Evolutionary conservation across 768 basidiomycete genomes (phyloP).

Genomic region (Lentinula sp.): DNA sequence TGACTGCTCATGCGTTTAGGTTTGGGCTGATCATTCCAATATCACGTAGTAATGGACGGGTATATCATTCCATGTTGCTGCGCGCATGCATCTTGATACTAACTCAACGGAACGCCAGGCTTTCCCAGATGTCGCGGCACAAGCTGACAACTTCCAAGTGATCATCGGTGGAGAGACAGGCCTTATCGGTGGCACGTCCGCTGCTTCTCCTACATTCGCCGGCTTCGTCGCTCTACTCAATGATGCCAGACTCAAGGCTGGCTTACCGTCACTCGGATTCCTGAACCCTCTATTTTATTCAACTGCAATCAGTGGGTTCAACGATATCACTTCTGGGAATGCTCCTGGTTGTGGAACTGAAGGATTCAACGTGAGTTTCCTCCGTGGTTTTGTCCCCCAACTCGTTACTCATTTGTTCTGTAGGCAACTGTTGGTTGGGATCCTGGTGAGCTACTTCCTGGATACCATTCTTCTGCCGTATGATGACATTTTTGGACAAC

Average conservation of each 20-base stretch:
- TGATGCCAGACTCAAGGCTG: conserved; percentile 18
- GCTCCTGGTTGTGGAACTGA: conserved; percentile 41
- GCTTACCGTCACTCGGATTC: conserved; percentile 14
- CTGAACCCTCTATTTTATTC: conserved; percentile 18
- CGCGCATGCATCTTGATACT: neutral
- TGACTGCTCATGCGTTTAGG: neutral
- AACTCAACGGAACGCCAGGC: neutral
- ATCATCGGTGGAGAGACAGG: neutral
- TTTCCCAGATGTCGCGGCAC: conserved; percentile 2
- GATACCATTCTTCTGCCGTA: neutral
- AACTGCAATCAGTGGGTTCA: conserved; percentile 12
- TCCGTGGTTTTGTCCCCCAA: neutral
- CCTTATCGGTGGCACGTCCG: conserved; percentile 10
- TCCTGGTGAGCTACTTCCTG: conserved; percentile 10
- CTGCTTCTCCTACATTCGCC: conserved; percentile 19
- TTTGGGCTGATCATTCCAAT: neutral
- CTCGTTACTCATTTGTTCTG: neutral
- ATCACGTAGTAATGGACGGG: neutral
- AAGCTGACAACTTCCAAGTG: conserved; percentile 4
- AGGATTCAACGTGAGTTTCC: conserved; percentile 23
- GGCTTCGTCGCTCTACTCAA: conserved; percentile 22
- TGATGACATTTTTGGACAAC: neutral
- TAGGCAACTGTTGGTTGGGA: conserved; percentile 19
- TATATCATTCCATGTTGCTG: neutral
- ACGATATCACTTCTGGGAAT: conserved; percentile 19